These are phyloP conservation scores for Metschnikowia similis DNA, from an alignment of 805 yeast species.

Conservation along the genomic window DNA sequence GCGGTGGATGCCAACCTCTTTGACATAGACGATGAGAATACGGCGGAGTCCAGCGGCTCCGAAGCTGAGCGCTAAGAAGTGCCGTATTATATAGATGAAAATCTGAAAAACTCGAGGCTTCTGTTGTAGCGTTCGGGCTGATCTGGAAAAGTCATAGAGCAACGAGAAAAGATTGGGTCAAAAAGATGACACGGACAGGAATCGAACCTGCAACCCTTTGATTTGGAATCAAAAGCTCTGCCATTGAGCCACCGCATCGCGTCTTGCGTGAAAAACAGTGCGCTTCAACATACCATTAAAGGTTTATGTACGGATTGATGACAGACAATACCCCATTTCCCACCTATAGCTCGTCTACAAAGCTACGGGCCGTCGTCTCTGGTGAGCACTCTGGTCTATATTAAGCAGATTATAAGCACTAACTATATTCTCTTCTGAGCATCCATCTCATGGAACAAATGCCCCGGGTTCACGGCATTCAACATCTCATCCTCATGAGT, in stretches of 20 bases:
- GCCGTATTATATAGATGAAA: not conserved
- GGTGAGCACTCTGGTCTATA: not conserved
- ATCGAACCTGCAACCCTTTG: conserved; percentile 24
- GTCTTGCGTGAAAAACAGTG: not conserved
- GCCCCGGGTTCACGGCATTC: conserved; percentile 41
- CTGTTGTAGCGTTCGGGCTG: no score
- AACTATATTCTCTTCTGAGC: conserved; percentile 27
- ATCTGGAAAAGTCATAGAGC: no score
- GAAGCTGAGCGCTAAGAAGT: conserved; percentile 1
- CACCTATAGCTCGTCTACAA: no score
- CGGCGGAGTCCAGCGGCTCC: conserved; percentile 5
- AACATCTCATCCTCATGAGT: conserved; percentile 43
- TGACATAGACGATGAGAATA: conserved; percentile 26
- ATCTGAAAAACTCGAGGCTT: no score
- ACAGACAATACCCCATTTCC: no score
- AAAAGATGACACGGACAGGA: conserved; percentile 21
- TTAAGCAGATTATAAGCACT: conserved; percentile 9
- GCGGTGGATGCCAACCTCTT: conserved; percentile 26
- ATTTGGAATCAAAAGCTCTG: conserved; percentile 23
- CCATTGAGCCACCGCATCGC: conserved; percentile 24
- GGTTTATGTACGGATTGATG: no score
- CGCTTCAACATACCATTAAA: not conserved
- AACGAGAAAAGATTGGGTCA: not conserved
- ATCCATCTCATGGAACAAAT: conserved; percentile 42
- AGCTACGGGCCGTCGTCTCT: not conserved